Conservation (phyloP, 1,284 basidiomycete species). For the Inonotus hispidus region DNA sequence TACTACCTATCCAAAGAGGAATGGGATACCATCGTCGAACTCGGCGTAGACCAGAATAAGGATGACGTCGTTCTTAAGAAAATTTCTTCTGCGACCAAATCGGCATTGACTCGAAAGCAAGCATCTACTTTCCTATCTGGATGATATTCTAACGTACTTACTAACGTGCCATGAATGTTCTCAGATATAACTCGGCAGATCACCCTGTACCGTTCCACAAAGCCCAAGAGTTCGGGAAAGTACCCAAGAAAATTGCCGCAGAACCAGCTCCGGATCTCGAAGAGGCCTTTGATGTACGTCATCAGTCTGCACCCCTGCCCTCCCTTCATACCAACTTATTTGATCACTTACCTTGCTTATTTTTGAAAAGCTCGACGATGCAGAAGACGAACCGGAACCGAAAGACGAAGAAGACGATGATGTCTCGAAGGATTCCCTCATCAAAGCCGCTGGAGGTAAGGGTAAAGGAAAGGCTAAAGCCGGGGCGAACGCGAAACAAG, state of each 20-base stretch:
- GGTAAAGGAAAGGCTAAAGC: conserved; percentile 24
- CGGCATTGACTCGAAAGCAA: conserved; percentile 82
- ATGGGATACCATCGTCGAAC: conserved; percentile 92
- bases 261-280: conserved; percentile 83
- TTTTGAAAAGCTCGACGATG: conserved; percentile 31
- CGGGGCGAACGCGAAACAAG: not conserved
- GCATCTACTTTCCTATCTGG: conserved; percentile 24
- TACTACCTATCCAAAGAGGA: conserved; percentile 94
- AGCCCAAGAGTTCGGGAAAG: conserved; percentile 70
- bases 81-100: conserved; percentile 78
- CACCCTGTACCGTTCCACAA: conserved; percentile 93
- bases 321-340: not conserved
- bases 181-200: conserved; percentile 79
- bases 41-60: conserved; percentile 80
- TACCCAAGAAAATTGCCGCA: conserved; percentile 69
- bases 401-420: conserved; percentile 36
- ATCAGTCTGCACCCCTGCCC: not conserved
- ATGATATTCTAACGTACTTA: conserved; percentile 5
- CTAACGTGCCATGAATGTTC: conserved; percentile 2
- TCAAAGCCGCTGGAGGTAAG: conserved; percentile 39
- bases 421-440: conserved; percentile 45
- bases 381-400: conserved; percentile 37
- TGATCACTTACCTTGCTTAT: not conserved
- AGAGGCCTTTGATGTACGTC: conserved; percentile 67
- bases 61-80: conserved; percentile 77